phyloP scores from a whole-genome alignment of 345 rosid species.

The Pseudoturritis turrita region DNA sequence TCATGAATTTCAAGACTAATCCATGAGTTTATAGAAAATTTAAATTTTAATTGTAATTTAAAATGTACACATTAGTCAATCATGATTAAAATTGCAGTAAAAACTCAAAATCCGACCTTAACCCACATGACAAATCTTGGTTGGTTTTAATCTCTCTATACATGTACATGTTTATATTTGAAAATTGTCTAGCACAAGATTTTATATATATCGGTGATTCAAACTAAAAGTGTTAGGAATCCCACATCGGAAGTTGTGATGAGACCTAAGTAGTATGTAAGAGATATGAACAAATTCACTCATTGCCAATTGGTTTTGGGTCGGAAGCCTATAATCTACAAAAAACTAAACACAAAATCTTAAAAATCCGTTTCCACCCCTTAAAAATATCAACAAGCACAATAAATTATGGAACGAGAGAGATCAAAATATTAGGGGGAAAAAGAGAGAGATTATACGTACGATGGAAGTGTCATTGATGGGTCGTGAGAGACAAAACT shows the following conservation, averaged over 20 bases:
- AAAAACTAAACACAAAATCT: neutral
- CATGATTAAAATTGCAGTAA: no score
- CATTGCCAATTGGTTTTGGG: no score
- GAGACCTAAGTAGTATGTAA: no score
- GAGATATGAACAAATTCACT: no score
- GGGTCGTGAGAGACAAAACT: slow-evolving; percentile 40
- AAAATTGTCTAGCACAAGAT: neutral
- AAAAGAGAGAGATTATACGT: slow-evolving; percentile 17
- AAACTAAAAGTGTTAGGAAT: no score
- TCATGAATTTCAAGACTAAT: neutral
- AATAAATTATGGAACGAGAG: neutral
- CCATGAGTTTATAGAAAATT: neutral
- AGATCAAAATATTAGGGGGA: no score
- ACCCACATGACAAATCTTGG: neutral
- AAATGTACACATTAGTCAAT: no score
- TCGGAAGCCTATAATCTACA: no score
- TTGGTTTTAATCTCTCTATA: neutral
- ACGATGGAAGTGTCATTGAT: slow-evolving; percentile 60
- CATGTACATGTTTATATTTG: neutral
- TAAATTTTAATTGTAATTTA: no score
- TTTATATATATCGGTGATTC: neutral
- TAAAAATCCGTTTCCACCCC: neutral
- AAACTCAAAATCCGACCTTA: neutral
- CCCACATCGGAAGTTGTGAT: no score
- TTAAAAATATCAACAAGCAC: neutral